A percentile compares a stretch with the other conserved stretches of the same genome.
phyloP scores from a whole-genome alignment of 441 rosid genomes.

The Cnidoscolus chayamansa region DNA sequence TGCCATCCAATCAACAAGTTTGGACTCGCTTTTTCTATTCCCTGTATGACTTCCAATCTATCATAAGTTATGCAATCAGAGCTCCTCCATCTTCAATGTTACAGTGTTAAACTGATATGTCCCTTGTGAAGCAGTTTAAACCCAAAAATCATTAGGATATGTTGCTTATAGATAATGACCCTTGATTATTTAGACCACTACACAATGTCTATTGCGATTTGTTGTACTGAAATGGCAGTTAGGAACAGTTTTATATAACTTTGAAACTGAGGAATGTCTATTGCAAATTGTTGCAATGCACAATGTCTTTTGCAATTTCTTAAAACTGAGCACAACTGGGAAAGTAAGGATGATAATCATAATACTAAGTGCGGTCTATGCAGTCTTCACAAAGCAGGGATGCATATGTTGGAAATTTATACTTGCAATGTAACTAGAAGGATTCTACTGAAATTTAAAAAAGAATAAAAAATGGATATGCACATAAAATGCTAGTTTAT shows the following conservation, averaged over 20 bases:
- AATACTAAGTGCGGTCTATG: not conserved
- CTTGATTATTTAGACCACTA: not conserved
- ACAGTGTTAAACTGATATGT: not conserved
- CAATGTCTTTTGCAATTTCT: not conserved
- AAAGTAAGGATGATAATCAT: not conserved
- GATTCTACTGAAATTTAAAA: too few species aligned
- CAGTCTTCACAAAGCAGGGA: not conserved
- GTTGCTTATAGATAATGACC: not conserved
- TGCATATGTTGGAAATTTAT: not conserved
- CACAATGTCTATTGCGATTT: not conserved
- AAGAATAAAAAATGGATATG: not conserved
- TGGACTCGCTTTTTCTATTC: not conserved
- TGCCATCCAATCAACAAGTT: not conserved
- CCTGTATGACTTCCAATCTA: not conserved
- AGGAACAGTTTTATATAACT: not conserved
- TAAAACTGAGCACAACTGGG: not conserved
- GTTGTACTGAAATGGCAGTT: not conserved
- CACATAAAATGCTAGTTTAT: not conserved
- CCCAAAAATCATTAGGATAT: not conserved
- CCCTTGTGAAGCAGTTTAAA: not conserved
- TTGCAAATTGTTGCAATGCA: too few species aligned
- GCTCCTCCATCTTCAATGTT: not conserved
- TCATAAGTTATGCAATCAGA: not conserved
- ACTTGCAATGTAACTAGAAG: not conserved
- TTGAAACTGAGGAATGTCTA: too few species aligned